phyloP scores from a whole-genome alignment of 2,329 filamentous ascomycete genomes.

The Neoascochyta sp. region DNA sequence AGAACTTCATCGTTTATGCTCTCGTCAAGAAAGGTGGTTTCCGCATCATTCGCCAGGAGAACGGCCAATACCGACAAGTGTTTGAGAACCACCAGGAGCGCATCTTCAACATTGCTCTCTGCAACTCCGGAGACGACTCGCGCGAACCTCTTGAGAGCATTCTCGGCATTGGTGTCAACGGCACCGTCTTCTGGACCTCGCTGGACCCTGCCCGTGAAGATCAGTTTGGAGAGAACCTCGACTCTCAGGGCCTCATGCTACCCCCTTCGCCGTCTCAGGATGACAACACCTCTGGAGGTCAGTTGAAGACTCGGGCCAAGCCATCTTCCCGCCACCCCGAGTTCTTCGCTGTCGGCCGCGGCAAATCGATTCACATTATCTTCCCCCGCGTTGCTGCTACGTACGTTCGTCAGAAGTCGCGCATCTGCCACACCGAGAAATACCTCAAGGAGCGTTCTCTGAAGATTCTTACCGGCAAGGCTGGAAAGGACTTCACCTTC shows the following conservation, averaged over 20 bases:
- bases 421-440: slow-evolving; percentile 76
- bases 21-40: slow-evolving; percentile 91
- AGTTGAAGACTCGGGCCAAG: slow-evolving; percentile 92
- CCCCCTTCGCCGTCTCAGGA: slow-evolving; percentile 82
- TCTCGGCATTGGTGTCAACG: slow-evolving; percentile 89
- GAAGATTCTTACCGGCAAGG: slow-evolving; percentile 95
- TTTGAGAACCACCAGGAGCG: slow-evolving; percentile 90
- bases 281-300: slow-evolving; percentile 84
- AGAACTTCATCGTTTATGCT: slow-evolving; percentile 89
- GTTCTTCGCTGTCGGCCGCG: slow-evolving; percentile 91
- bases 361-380: slow-evolving; percentile 93
- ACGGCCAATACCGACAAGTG: slow-evolving; percentile 85
- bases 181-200: slow-evolving; percentile 92
- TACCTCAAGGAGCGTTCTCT: slow-evolving; percentile 82
- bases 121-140: slow-evolving; percentile 57
- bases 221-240: slow-evolving; percentile 73
- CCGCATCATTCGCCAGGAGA: slow-evolving; percentile 89
- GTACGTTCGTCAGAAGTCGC: slow-evolving; percentile 52
- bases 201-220: slow-evolving; percentile 46
- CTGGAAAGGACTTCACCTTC: slow-evolving; percentile 96
- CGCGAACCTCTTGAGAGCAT: slow-evolving; percentile 60
- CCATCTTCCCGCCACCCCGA: slow-evolving; percentile 85
- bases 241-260: slow-evolving; percentile 82
- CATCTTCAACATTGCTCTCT: slow-evolving; percentile 89
- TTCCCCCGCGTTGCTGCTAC: slow-evolving; percentile 55